Base-by-base conservation (phyloP, 1,139 yeast species). In the Saccharomyces hybrid region DNA sequence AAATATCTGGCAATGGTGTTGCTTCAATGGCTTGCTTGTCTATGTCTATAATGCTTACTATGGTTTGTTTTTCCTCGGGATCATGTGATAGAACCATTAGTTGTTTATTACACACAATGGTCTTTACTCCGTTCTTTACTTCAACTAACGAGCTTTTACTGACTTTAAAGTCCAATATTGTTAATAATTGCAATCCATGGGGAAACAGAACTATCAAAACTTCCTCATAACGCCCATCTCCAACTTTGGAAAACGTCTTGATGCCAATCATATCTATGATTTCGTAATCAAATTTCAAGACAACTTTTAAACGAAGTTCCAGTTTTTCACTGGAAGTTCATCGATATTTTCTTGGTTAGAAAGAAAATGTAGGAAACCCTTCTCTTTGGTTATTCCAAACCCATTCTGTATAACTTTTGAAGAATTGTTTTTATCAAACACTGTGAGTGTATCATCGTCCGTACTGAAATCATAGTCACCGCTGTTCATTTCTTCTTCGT, bases 321-420 rank as follows among this genome's bases (percentile, higher is more conserved):
- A 63, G 56, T 52, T 66, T 64, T 59, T 63, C 2, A 73, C 67
- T 1, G 75, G 74, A 29, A 67, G 49, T 50, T 71, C 76, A 11
- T 62, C 66, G 5, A 56, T 51, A 9, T 53, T 53, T 27, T 64
- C 65, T 28, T 60, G 54, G 8, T 52, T 55, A 11, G 58, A 54
- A 42, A 65, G 34, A 51, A 67, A 59, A 47, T 68, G 69, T 41
- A 74, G 64, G 52, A 73, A 64, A 5, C 70, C 61, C 47, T 59
- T 60, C 26, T 69, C 71, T 44, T 65, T 70, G 34, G 67, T 66
- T 24, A 73, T 58, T 1, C 78, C 77, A 31, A 70, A 69, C 0
- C 82, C 83, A 61, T 77, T 78, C 59, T 79, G 83, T 24, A 79
- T 65, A 9, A 78, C 57, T 53, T 66, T 72, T 1, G 76, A 75